phyloP scores from a whole-genome alignment of 306 rosid species.

The Prunus mira region DNA sequence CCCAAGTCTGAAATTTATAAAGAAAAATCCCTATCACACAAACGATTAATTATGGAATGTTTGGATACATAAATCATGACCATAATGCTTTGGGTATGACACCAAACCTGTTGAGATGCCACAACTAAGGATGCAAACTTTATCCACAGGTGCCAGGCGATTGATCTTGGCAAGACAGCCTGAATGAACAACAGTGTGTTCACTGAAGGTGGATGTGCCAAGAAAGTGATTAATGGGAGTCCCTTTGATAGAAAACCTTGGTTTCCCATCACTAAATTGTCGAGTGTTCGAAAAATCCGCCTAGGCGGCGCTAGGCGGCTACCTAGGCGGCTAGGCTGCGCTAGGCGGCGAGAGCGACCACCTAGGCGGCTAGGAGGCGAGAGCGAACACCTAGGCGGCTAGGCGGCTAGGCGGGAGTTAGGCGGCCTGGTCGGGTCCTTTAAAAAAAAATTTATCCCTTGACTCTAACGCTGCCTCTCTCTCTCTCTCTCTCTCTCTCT shows the following conservation, averaged over 20 bases:
- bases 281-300: neutral
- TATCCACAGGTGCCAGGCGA: slow-evolving; percentile 39
- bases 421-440: no score
- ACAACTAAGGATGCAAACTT: slow-evolving; percentile 41
- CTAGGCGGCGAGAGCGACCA: no score
- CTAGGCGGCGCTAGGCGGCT: no score
- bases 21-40: neutral
- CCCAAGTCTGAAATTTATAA: slow-evolving; percentile 30
- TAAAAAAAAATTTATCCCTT: no score
- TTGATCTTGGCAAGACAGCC: slow-evolving; percentile 44
- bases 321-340: no score
- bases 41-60: neutral
- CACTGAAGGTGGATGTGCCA: slow-evolving; percentile 46
- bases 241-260: slow-evolving; percentile 43
- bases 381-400: no score
- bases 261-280: slow-evolving; percentile 15
- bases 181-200: slow-evolving; percentile 38
- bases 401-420: no score
- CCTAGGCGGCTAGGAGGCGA: no score
- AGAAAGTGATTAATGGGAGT: slow-evolving; percentile 37
- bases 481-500: no score
- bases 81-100: neutral
- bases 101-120: slow-evolving; percentile 38
- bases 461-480: no score
- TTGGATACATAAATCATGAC: neutral